phyloP scores from a whole-genome alignment of 2,329 filamentous ascomycete species.

The Botryotinia globosa region DNA sequence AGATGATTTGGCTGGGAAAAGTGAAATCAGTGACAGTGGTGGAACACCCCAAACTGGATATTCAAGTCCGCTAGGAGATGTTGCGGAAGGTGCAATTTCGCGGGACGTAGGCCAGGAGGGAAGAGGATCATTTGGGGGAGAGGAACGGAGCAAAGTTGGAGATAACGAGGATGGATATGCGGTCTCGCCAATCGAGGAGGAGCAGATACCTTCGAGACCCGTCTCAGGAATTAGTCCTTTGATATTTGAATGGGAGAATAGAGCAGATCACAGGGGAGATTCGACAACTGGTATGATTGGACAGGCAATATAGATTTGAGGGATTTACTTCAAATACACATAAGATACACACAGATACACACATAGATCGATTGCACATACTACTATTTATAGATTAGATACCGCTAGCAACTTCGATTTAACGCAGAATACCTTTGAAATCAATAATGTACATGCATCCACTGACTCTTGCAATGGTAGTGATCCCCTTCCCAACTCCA shows the following conservation, averaged over 20 bases:
- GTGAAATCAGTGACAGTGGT: neutral
- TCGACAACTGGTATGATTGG: neutral
- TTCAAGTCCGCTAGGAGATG: neutral
- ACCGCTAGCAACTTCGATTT: no score
- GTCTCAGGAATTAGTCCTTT: neutral
- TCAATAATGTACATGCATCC: neutral
- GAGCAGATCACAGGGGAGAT: neutral
- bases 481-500: no score
- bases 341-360: neutral
- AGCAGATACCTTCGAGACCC: neutral
- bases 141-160: neutral
- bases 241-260: neutral
- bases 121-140: neutral
- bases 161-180: neutral
- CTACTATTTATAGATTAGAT: neutral
- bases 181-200: constrained; percentile 1
- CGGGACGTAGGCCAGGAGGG: neutral
- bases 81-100: neutral
- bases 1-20: neutral
- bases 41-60: neutral
- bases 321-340: neutral
- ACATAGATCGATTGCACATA: neutral
- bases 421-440: neutral
- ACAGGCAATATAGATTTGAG: neutral
- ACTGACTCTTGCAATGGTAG: neutral